A percentile compares a stretch with the other conserved stretches of the same genome.
Conservation (phyloP, 1,284 basidiomycete genomes). For the Sanghuangporus weigelae region DNA sequence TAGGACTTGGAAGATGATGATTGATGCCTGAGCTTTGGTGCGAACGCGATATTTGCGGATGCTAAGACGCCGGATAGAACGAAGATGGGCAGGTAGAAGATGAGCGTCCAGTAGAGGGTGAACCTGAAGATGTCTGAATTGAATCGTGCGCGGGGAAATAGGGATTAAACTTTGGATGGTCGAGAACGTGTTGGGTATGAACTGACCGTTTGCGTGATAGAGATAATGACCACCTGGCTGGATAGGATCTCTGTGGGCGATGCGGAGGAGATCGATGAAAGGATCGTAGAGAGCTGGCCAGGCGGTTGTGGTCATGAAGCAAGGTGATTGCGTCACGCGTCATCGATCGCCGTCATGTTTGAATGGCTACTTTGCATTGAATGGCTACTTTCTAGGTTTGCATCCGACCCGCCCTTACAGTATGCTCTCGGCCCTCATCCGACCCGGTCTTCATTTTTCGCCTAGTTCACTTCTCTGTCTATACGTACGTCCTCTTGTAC, state of each 20-base stretch:
- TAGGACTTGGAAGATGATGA: not conserved
- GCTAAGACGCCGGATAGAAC: constrained; percentile 64
- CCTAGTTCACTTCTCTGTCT: not conserved
- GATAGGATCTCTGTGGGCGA: constrained; percentile 33
- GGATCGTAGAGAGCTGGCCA: constrained; percentile 48
- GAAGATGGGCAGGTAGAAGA: constrained; percentile 70
- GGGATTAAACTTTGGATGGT: not conserved
- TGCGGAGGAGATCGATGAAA: constrained; percentile 34
- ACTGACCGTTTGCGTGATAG: constrained; percentile 28
- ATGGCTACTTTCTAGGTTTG: too few relatives aligned
- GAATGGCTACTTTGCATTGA: too few relatives aligned
- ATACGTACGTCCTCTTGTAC: not conserved
- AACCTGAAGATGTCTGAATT: constrained; percentile 71
- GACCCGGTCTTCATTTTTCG: too few relatives aligned
- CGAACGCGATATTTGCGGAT: constrained; percentile 61
- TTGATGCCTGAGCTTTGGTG: constrained; percentile 30
- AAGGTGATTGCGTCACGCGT: not conserved
- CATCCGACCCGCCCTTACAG: too few relatives aligned
- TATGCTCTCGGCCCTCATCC: too few relatives aligned
- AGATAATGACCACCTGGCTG: constrained; percentile 31
- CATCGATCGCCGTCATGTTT: too few relatives aligned
- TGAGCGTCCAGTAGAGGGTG: constrained; percentile 80
- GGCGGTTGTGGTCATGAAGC: constrained; percentile 1
- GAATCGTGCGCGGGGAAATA: not conserved
- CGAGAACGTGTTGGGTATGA: too few relatives aligned